Percentiles rank a stretch among this genome's conserved stretches.
phyloP scores from a whole-genome alignment of 2,329 filamentous ascomycete species.

The Stagonosporopsis tanaceti region DNA sequence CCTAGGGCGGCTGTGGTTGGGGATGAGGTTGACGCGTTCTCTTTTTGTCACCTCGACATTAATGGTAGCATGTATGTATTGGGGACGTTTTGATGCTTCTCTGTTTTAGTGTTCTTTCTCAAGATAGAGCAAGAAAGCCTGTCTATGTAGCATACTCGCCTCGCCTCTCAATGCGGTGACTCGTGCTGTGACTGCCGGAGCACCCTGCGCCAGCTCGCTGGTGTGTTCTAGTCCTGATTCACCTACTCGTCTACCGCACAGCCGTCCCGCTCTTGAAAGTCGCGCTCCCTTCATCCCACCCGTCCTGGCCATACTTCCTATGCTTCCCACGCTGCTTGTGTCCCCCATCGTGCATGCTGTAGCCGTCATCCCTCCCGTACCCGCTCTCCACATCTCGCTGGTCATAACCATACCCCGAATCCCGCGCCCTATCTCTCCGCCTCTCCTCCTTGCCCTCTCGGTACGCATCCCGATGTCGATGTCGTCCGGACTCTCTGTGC shows the following conservation, averaged over 20 bases:
- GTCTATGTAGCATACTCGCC: too few relatives aligned
- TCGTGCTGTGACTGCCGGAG: too few relatives aligned
- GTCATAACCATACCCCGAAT: constrained; percentile 53
- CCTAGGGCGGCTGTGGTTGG: too few relatives aligned
- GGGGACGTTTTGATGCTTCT: too few relatives aligned
- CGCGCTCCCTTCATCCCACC: constrained; percentile 47
- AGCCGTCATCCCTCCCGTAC: constrained; percentile 3
- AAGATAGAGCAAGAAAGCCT: too few relatives aligned
- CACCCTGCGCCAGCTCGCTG: too few relatives aligned
- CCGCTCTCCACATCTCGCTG: constrained; percentile 11
- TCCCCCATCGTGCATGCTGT: neutral
- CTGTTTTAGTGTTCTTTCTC: too few relatives aligned
- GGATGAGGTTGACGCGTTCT: too few relatives aligned
- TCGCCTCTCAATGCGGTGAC: too few relatives aligned
- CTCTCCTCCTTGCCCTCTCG: constrained; percentile 29
- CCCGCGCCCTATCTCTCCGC: constrained; percentile 18
- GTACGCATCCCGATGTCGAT: constrained; percentile 47
- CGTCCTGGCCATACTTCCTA: constrained; percentile 42
- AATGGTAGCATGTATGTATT: too few relatives aligned
- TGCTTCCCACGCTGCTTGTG: constrained; percentile 14
- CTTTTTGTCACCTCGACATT: too few relatives aligned
- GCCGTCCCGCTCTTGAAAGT: constrained; percentile 64
- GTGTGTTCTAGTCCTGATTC: neutral
- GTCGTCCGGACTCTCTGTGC: constrained; percentile 37
- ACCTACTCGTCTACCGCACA: constrained; percentile 59